Evolutionary conservation across 2,329 filamentous ascomycete genomes (phyloP).

Genomic region (Apiospora aurea): DNA sequence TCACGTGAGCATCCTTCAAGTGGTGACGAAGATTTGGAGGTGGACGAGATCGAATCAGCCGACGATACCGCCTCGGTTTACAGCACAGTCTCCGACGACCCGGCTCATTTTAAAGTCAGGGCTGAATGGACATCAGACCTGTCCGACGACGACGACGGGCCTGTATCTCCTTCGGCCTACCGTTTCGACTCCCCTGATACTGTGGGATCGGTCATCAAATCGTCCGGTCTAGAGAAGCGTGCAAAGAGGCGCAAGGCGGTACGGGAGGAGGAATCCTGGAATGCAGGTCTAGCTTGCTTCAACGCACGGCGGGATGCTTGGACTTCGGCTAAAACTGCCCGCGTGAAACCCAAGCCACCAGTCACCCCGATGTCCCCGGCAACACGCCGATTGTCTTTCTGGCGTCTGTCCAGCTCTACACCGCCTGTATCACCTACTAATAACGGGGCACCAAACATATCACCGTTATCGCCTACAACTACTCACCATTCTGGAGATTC

Average conservation of each 20-base stretch:
- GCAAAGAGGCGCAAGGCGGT: conserved; percentile 63
- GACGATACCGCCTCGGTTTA: conserved; percentile 51
- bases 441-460: conserved; percentile 27
- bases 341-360: conserved; percentile 55
- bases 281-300: conserved; percentile 83
- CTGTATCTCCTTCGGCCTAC: conserved; percentile 52
- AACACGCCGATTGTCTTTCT: conserved; percentile 58
- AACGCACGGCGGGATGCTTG: conserved; percentile 80
- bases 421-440: conserved; percentile 43
- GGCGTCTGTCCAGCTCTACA: conserved; percentile 52
- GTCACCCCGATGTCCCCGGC: conserved; percentile 50
- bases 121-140: conserved; percentile 65
- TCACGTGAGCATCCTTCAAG: neutral
- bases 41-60: conserved; percentile 50
- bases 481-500: conserved; percentile 44
- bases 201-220: conserved; percentile 50
- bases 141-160: conserved; percentile 54
- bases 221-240: conserved; percentile 55
- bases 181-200: conserved; percentile 59
- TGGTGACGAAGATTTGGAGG: conserved; percentile 43
- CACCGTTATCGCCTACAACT: conserved; percentile 37
- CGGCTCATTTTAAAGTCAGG: conserved; percentile 56
- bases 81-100: conserved; percentile 59
- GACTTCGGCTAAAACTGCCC: conserved; percentile 76
- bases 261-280: conserved; percentile 76